Evolutionary conservation across 2,329 filamentous ascomycete species (phyloP), one percentile per base, ranked within the genome.

Genomic region (Aspergillus pseudonomiae): DNA sequence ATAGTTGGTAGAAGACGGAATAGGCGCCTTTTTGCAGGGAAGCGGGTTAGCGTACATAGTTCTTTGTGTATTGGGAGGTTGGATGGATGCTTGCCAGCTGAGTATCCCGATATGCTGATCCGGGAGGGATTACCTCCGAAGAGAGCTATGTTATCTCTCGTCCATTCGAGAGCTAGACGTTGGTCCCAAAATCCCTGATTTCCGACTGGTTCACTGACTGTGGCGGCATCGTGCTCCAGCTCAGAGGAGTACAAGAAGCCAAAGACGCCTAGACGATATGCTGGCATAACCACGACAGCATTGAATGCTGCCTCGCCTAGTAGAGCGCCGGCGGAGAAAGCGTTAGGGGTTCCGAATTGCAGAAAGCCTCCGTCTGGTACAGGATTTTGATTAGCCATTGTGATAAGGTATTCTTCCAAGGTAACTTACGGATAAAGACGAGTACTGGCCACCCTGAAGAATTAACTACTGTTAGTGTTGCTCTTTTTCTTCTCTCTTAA

Each of bases 181-280:
- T 86, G 85, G 63, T 87, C 85, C 84, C 84, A 86, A 73, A 87
- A 86, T 3, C 85, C 85, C 32, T 82, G 75, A 61, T 87, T 87
- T 1, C 81, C 80, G 3, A 76, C 72, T 0, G 77, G 75, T 39
- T 82, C 78, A 1, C 77, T 72, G 2, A 62, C 67, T 0, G 68
- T 65, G 4, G 73, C 70, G 4, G 81, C 79, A 56, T 84, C 82
- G 2, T 75, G 70, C 41, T 77, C 72, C 3, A 87, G 68, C 65
- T 86, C 83, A 2, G 74, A 65, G 2, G 82, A 81, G 26, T 84
- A 81, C 1, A 88, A 76, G 69, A 87, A 88, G 0, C 86, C 86
- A 58, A 87, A 82, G 1, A 85, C 71, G 60, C 86, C 86, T 1
- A 88, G 73, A 2, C 86, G 82, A 68, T 88, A 88, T 1, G 82